Conservation (phyloP, 192 early-diverging fungal species). For the Pilaira anomala region DNA sequence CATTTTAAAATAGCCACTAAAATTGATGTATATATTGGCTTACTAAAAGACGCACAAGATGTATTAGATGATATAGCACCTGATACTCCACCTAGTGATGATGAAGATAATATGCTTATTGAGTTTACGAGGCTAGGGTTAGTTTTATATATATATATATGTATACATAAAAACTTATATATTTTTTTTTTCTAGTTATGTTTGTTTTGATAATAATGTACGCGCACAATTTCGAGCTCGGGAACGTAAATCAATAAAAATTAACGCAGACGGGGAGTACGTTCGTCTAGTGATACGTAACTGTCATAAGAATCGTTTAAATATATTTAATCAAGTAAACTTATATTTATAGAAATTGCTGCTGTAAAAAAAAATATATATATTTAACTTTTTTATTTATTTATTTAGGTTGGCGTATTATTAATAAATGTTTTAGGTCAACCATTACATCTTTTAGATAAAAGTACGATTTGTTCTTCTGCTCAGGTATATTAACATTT, state of each 20-base stretch:
- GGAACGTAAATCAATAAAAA: conserved; percentile 72
- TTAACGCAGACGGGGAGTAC: conserved; percentile 65
- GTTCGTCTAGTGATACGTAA: conserved; percentile 65
- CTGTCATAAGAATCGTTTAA: conserved; percentile 70
- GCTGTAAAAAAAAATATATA: background rate
- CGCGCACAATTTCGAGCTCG: conserved; percentile 60
- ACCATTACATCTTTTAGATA: background rate
- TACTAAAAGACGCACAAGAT: conserved; percentile 1
- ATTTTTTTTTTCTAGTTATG: conserved; percentile 46
- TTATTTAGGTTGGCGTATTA: conserved; percentile 17
- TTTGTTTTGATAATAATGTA: conserved; percentile 63
- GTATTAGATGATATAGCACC: conserved; percentile 3
- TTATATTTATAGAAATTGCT: too few species aligned
- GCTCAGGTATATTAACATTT: background rate
- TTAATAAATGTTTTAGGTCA: conserved; percentile 18
- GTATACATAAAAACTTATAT: background rate
- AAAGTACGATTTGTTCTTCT: background rate
- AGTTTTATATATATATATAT: background rate
- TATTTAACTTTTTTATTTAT: background rate
- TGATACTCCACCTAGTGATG: background rate
- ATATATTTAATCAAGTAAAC: conserved; percentile 70
- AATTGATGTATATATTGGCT: conserved; percentile 67
- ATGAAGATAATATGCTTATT: conserved; percentile 29
- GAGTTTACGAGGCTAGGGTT: conserved; percentile 40
- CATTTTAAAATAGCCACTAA: conserved; percentile 76